Base-by-base conservation (phyloP, 108 stramenopile genomes). In the Discostella stelligeroides region DNA sequence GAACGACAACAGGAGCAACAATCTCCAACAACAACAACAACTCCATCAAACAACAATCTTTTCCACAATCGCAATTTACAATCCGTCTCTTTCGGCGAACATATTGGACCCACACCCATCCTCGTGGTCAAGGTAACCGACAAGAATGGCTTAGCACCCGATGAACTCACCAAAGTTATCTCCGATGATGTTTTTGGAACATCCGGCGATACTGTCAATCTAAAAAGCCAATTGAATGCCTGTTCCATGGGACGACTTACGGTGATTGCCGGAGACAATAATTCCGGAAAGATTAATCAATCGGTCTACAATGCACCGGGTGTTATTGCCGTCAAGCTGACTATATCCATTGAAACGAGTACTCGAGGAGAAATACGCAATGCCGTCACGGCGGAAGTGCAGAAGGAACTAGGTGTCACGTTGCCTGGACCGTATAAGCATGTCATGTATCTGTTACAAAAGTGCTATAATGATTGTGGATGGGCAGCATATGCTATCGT, bases 111-210 rank as follows among this genome's bases (percentile, higher is more conserved):
- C 4, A 58, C 38, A 28, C 37, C 1, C 4, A 37, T 28, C 1
- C 57, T 58, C 37, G 57, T 68, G 17, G 57, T 76, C 41, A 60
- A 43, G 43, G 72, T 79, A 13, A 71, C 23, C 39, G 77, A 72
- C 25, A 17, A 10, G 24, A 45, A 67, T 14, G 68, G 68, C 0
- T 38, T 30, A 7, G 42, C 51, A 20, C 20, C 17, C 3, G 15
- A 28, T 13, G 72, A 79, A 65, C 21, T 49, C 15, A 54, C 68
- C 5, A 28, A 4, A 7, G 2, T 25, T 17, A 79, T 79, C n/a
- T 67, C 72, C 1, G 69, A 81, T 49, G 62, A 75, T 17, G 57
- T 80, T 15, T 74, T 75, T 48, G 76, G 76, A 13, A 78, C 70
- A 27, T 43, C 38, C 14, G 75, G 63, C 1, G 76, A 77, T 73